Conservation (phyloP, 2,329 filamentous ascomycete genomes). For the Bimuria novae-zelandiae region DNA sequence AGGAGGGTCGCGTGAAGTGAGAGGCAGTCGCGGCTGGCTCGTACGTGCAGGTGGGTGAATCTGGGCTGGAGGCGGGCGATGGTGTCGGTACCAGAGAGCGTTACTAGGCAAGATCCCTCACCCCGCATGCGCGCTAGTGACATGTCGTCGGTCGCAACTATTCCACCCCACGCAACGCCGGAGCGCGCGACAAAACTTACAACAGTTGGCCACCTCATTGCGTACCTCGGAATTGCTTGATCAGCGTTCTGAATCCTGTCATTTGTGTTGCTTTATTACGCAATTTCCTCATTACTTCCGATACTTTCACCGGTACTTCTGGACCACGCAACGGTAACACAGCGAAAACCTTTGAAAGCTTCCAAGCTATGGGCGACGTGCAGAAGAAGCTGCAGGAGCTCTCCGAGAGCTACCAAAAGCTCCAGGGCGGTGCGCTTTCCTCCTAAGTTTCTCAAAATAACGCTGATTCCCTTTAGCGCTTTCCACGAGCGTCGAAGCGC, state of each 20-base stretch:
- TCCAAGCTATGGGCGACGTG: conserved; percentile 53
- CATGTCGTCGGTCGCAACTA: background rate
- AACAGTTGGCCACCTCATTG: no score
- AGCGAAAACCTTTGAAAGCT: no score
- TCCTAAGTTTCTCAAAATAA: background rate
- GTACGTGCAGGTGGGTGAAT: background rate
- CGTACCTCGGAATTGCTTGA: background rate
- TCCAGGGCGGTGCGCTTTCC: conserved; percentile 72
- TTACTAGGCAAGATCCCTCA: conserved; percentile 13
- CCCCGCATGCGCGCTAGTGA: conserved; percentile 14
- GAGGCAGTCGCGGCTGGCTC: background rate
- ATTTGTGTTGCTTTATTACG: no score
- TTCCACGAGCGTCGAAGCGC: conserved; percentile 72
- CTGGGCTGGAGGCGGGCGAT: background rate
- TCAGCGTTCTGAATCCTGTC: background rate
- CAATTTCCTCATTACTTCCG: background rate
- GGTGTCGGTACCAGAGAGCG: background rate
- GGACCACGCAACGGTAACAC: background rate
- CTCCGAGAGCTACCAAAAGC: conserved; percentile 83
- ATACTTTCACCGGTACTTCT: background rate
- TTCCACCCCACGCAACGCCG: background rate
- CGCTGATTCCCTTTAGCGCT: conserved; percentile 65
- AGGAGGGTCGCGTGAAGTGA: background rate
- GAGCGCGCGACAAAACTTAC: background rate
- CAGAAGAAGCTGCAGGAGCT: conserved; percentile 81